Conservation (phyloP, 1,139 yeast species). For the Casaregolazyma suthepensis region DNA sequence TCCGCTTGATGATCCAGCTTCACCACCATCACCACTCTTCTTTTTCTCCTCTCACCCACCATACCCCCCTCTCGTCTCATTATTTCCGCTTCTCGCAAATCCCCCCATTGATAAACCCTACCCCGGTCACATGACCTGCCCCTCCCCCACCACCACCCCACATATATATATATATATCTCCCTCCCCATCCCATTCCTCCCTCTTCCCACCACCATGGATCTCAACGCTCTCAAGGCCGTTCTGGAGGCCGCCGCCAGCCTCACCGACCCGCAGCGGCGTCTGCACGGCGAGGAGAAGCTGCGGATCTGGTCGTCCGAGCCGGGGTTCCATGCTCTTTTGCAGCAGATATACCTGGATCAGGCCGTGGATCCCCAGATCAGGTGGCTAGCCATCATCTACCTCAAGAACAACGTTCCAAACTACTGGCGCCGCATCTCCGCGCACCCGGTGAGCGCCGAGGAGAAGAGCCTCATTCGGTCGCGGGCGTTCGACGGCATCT, state of each 20-base stretch:
- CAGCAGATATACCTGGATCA: constrained; percentile 58
- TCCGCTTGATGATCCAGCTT: too few species aligned
- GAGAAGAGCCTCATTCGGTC: constrained; percentile 62
- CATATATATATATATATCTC: neutral
- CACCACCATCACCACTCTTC: too few species aligned
- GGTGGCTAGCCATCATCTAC: constrained; percentile 86
- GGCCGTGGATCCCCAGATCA: constrained; percentile 51
- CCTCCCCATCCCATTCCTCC: neutral
- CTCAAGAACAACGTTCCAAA: constrained; percentile 82
- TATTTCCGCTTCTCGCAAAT: too few species aligned
- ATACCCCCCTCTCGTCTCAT: too few species aligned
- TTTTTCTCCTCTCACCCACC: too few species aligned
- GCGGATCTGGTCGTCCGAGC: constrained; percentile 56
- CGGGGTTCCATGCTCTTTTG: constrained; percentile 54
- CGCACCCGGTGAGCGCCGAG: constrained; percentile 54
- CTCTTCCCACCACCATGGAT: constrained; percentile 9
- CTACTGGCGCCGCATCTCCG: constrained; percentile 65
- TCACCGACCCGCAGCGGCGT: constrained; percentile 42
- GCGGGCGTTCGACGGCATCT: constrained; percentile 52
- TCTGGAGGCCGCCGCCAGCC: constrained; percentile 49
- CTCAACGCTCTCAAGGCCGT: constrained; percentile 26
- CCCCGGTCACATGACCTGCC: too few species aligned
- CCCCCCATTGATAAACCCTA: too few species aligned
- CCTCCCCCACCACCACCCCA: neutral
- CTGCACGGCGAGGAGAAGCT: constrained; percentile 63